These are phyloP conservation scores for Penicilliopsis zonata DNA, from an alignment of 495 filamentous ascomycete species.

Conservation along the genomic window DNA sequence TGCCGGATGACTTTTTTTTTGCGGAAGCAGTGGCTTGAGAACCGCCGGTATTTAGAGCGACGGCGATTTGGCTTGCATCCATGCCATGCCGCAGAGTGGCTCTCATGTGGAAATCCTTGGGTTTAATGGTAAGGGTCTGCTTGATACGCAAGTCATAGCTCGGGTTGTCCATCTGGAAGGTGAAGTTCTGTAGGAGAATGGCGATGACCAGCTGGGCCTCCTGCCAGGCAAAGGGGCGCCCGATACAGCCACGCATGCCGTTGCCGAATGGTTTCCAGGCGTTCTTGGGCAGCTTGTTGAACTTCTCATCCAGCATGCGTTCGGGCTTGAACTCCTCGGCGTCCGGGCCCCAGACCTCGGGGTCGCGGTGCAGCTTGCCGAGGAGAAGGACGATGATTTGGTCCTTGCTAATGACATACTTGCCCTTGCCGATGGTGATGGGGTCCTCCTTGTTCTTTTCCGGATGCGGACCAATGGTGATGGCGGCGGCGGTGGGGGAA, in stretches of 20 bases:
- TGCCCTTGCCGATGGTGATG: constrained; percentile 39
- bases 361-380: constrained; percentile 52
- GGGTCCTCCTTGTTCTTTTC: constrained; percentile 41
- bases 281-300: constrained; percentile 42
- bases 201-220: constrained; percentile 43
- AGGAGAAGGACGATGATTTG: constrained; percentile 45
- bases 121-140: constrained; percentile 67
- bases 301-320: constrained; percentile 52
- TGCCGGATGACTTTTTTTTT: constrained; percentile 12
- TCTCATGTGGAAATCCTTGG: constrained; percentile 58
- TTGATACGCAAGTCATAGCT: constrained; percentile 47
- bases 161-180: constrained; percentile 45
- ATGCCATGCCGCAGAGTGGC: constrained; percentile 47
- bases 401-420: constrained; percentile 47
- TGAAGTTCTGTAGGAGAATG: constrained; percentile 47
- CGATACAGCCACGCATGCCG: constrained; percentile 55
- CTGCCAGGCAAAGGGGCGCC: constrained; percentile 57
- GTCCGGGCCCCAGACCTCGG: constrained; percentile 48
- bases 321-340: constrained; percentile 53
- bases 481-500: constrained; percentile 43
- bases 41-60: constrained; percentile 25
- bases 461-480: constrained; percentile 25
- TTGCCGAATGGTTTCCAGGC: constrained; percentile 55
- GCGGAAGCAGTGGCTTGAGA: constrained; percentile 1
- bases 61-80: constrained; percentile 44